These are phyloP conservation scores for Macroventuria anomochaeta DNA, from an alignment of 2,329 filamentous ascomycete genomes.

Conservation along the genomic window DNA sequence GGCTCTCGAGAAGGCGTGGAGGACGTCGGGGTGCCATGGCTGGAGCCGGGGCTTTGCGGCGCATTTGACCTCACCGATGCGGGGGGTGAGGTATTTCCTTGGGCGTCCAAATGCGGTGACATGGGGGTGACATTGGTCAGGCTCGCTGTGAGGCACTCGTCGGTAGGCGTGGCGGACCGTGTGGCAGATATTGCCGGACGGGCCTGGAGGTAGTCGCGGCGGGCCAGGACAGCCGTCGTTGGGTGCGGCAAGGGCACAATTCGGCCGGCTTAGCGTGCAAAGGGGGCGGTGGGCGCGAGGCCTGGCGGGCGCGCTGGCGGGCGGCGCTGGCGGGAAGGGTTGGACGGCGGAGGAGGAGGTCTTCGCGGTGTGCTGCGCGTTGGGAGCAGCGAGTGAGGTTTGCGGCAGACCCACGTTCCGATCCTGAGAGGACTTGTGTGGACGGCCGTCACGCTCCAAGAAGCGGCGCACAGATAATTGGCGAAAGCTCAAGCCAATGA, in stretches of 20 bases:
- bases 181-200: slow-evolving; percentile 44
- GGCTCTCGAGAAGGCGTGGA: slow-evolving; percentile 1
- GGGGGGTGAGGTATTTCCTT: slow-evolving; percentile 50
- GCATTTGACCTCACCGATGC: slow-evolving; percentile 50
- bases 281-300: slow-evolving; percentile 26
- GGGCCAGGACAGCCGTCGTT: slow-evolving; percentile 25
- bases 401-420: slow-evolving; percentile 39
- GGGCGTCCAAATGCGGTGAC: slow-evolving; percentile 49
- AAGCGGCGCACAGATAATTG: slow-evolving; percentile 30
- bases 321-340: background rate
- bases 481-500: slow-evolving; percentile 34
- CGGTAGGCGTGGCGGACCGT: slow-evolving; percentile 40
- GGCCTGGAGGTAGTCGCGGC: slow-evolving; percentile 26
- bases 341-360: too few species aligned
- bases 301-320: slow-evolving; percentile 19
- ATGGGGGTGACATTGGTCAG: slow-evolving; percentile 54
- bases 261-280: slow-evolving; percentile 23
- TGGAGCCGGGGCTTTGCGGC: slow-evolving; percentile 27
- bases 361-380: slow-evolving; percentile 2
- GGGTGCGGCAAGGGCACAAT: slow-evolving; percentile 16
- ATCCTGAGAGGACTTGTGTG: slow-evolving; percentile 32
- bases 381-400: slow-evolving; percentile 31
- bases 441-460: slow-evolving; percentile 26
- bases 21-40: slow-evolving; percentile 26
- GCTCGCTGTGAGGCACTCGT: slow-evolving; percentile 31